Conservation (phyloP, 148 eudicot genomes). For the Chenopodium berlandieri region DNA sequence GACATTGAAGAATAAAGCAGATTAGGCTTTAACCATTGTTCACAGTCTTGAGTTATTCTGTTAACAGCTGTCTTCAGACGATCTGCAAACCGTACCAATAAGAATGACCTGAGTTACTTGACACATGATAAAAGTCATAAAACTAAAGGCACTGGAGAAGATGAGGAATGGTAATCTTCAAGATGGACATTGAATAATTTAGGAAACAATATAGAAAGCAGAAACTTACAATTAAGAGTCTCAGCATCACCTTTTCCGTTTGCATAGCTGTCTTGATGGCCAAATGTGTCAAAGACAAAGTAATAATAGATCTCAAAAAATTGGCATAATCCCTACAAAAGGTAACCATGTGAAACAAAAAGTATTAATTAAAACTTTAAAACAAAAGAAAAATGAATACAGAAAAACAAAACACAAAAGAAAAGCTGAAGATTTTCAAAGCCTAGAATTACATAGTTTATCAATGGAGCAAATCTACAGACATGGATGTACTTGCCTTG, state of each 20-base stretch:
- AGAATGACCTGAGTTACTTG: constrained; percentile 2
- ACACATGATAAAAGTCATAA: constrained; percentile 8
- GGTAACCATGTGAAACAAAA: constrained; percentile 18
- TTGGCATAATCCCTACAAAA: constrained; percentile 80
- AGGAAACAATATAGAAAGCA: constrained; percentile 1
- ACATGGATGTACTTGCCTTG: constrained; percentile 47
- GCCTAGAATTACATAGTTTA: constrained; percentile 3
- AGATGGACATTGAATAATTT: neutral
- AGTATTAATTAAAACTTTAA: too few species aligned
- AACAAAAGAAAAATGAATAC: neutral
- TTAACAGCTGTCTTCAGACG: constrained; percentile 68
- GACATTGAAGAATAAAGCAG: constrained; percentile 42
- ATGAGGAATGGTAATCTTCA: constrained; percentile 1
- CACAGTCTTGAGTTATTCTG: constrained; percentile 73
- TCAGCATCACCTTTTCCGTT: constrained; percentile 58
- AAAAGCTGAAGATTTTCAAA: neutral
- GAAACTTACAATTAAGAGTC: constrained; percentile 59
- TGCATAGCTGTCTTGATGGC: constrained; percentile 51
- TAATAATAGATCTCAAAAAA: constrained; percentile 86
- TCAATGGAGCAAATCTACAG: constrained; percentile 12
- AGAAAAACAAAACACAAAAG: neutral
- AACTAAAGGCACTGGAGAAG: constrained; percentile 8
- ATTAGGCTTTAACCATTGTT: constrained; percentile 72
- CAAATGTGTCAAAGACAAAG: constrained; percentile 76
- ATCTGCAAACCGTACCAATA: constrained; percentile 43